Conservation (phyloP, 2,329 filamentous ascomycete genomes). For the Emmonsia crescens region DNA sequence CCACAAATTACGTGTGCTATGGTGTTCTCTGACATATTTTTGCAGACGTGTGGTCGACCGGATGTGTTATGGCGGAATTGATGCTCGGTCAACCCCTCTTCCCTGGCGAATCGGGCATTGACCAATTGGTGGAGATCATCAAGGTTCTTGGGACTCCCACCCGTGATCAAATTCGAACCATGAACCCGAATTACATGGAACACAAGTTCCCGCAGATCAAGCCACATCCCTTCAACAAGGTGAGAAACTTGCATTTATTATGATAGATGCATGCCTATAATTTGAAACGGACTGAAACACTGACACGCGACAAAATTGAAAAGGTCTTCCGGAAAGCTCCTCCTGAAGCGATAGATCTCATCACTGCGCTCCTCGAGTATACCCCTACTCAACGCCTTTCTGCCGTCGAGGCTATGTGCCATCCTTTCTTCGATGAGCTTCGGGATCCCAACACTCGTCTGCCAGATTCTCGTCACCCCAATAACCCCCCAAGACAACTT, state of each 20-base stretch:
- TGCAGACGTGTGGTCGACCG: slow-evolving; percentile 95
- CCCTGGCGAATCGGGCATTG: slow-evolving; percentile 95
- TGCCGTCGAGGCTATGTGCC: slow-evolving; percentile 92
- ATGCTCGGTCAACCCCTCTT: slow-evolving; percentile 98
- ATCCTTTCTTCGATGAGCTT: slow-evolving; percentile 96
- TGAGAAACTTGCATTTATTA: slow-evolving; percentile 22
- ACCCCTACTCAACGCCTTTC: slow-evolving; percentile 91
- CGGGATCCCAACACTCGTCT: slow-evolving; percentile 82
- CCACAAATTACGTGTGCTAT: slow-evolving; percentile 7
- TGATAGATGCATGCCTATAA: too few species aligned
- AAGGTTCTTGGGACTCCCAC: slow-evolving; percentile 96
- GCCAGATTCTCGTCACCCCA: slow-evolving; percentile 85
- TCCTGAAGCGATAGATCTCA: slow-evolving; percentile 83
- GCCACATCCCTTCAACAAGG: slow-evolving; percentile 96
- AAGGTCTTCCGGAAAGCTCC: slow-evolving; percentile 94
- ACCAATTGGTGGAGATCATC: slow-evolving; percentile 98
- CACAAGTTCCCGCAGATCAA: slow-evolving; percentile 99
- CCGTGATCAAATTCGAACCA: slow-evolving; percentile 94
- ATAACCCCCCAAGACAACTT: slow-evolving; percentile 67
- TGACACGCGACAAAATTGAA: neutral
- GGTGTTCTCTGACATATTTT: slow-evolving; percentile 10
- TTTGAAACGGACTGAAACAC: neutral
- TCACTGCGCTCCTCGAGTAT: slow-evolving; percentile 88
- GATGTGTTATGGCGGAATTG: slow-evolving; percentile 97
- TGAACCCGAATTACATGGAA: slow-evolving; percentile 99